Percentiles rank a stretch among this genome's conserved stretches.
Conservation (phyloP, 179 eudicot genomes). For the Silene noctiflora region DNA sequence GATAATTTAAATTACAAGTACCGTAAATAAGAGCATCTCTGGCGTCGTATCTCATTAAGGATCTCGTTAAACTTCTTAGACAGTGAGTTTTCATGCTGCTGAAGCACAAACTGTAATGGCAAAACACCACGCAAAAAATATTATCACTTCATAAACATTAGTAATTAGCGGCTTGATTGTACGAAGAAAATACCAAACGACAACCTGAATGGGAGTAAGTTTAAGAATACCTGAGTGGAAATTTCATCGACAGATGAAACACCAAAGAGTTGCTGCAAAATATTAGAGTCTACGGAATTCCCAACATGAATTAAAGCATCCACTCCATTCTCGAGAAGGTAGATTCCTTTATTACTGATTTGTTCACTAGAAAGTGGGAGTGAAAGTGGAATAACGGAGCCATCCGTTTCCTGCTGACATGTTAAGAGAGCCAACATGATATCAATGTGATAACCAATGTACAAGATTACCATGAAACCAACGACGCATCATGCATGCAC, state of each 20-base stretch:
- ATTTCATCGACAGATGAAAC: constrained; percentile 63
- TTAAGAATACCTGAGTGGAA: constrained; percentile 63
- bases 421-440: background rate
- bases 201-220: no score
- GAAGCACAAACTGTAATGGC: constrained; percentile 65
- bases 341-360: constrained; percentile 61
- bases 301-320: constrained; percentile 83
- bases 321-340: constrained; percentile 86
- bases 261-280: constrained; percentile 59
- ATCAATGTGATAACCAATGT: background rate
- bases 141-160: background rate
- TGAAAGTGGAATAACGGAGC: constrained; percentile 52
- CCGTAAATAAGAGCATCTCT: constrained; percentile 93
- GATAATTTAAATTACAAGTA: constrained; percentile 22
- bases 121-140: constrained; percentile 4
- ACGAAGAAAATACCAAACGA: background rate
- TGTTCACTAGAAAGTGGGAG: constrained; percentile 84
- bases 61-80: constrained; percentile 85
- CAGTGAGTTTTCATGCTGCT: constrained; percentile 69
- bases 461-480: background rate
- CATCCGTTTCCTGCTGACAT: constrained; percentile 56
- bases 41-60: constrained; percentile 83
- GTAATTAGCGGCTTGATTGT: no score
- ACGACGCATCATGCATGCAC: background rate
- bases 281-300: constrained; percentile 48